Percentiles rank a stretch among this genome's conserved stretches.
Conservation (phyloP, 2,329 filamentous ascomycete genomes). For the Neodidymelliopsis sp. region DNA sequence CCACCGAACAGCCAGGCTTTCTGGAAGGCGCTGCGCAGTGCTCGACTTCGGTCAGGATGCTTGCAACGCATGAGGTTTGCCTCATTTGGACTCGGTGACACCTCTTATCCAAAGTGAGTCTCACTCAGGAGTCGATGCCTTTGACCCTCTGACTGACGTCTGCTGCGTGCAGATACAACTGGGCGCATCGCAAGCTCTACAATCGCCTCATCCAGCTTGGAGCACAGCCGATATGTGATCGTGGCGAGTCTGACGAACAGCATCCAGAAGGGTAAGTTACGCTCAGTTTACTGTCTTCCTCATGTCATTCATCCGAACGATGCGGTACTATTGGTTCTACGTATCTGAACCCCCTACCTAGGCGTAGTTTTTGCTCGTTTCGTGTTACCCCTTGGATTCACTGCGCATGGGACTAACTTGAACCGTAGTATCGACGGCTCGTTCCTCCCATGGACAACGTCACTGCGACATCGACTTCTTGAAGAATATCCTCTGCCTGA, state of each 20-base stretch:
- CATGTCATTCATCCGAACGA: too few relatives aligned
- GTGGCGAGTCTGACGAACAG: slow-evolving; percentile 91
- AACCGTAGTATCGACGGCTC: slow-evolving; percentile 76
- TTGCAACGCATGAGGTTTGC: slow-evolving; percentile 76
- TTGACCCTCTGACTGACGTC: slow-evolving; percentile 16
- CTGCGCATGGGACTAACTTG: not conserved
- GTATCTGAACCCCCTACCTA: too few relatives aligned
- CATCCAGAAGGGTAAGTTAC: slow-evolving; percentile 83
- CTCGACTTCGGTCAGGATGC: slow-evolving; percentile 75
- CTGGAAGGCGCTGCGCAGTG: slow-evolving; percentile 84
- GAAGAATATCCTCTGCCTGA: slow-evolving; percentile 72
- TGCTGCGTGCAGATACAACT: slow-evolving; percentile 76
- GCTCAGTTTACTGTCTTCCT: too few relatives aligned
- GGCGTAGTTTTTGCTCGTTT: too few relatives aligned
- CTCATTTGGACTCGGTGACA: slow-evolving; percentile 91
- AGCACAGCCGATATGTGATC: slow-evolving; percentile 75
- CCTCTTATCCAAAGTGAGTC: slow-evolving; percentile 87
- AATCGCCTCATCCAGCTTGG: slow-evolving; percentile 86
- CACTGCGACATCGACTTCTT: slow-evolving; percentile 71
- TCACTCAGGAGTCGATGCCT: not conserved
- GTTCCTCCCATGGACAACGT: slow-evolving; percentile 78
- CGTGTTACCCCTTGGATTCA: not conserved
- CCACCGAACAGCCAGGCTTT: slow-evolving; percentile 82
- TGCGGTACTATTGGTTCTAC: too few relatives aligned
- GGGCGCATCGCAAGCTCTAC: slow-evolving; percentile 86